Conservation (phyloP, 345 rosid genomes). For the Lepidium didymum region DNA sequence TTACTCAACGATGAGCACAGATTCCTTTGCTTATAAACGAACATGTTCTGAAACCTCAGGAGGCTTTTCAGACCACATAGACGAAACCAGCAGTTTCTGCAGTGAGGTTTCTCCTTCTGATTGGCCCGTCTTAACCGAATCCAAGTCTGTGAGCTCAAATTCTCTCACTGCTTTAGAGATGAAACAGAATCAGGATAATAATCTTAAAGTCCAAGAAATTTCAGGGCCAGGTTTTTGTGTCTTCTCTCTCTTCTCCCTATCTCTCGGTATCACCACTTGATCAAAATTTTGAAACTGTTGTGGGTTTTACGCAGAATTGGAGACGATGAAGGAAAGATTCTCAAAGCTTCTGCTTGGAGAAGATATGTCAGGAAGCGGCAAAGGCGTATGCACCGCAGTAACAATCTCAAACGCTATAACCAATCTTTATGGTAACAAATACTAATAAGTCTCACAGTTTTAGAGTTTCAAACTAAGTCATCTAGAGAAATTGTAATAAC, state of each 20-base stretch:
- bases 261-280: neutral
- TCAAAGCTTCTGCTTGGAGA: slow-evolving; percentile 83
- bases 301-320: slow-evolving; percentile 37
- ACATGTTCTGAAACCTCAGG: slow-evolving; percentile 60
- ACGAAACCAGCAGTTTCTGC: slow-evolving; percentile 45
- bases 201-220: slow-evolving; percentile 42
- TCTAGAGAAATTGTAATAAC: neutral
- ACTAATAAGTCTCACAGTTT: neutral
- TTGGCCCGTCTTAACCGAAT: slow-evolving; percentile 40
- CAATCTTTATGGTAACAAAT: slow-evolving; percentile 65
- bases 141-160: slow-evolving; percentile 24
- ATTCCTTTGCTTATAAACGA: slow-evolving; percentile 46
- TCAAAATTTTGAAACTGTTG: neutral
- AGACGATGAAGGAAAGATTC: slow-evolving; percentile 78
- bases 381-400: slow-evolving; percentile 81
- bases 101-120: slow-evolving; percentile 58
- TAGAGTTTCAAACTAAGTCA: neutral
- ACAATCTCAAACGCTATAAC: slow-evolving; percentile 84
- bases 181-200: slow-evolving; percentile 29
- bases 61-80: slow-evolving; percentile 49
- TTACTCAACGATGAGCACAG: slow-evolving; percentile 45
- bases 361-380: slow-evolving; percentile 92
- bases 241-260: neutral
- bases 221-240: slow-evolving; percentile 45
- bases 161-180: slow-evolving; percentile 20